These are phyloP conservation scores for Xerocomus nothofagi DNA, from an alignment of 1,284 basidiomycete genomes.

Conservation along the genomic window DNA sequence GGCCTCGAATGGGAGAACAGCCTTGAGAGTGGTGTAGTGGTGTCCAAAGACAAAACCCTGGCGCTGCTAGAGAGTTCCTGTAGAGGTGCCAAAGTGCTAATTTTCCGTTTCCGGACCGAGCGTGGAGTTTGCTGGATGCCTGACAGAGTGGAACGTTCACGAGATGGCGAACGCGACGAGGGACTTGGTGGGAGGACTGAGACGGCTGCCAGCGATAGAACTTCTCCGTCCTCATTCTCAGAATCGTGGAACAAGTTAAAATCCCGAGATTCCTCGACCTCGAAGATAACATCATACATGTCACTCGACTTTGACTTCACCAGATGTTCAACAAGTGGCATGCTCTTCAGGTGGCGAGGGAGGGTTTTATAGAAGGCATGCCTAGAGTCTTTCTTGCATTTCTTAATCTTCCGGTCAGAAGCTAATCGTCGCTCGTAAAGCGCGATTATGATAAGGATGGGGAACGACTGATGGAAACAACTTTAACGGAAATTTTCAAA, in stretches of 20 bases:
- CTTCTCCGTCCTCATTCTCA: constrained; percentile 36
- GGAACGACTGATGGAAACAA: constrained; percentile 56
- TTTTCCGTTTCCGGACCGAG: constrained; percentile 28
- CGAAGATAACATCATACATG: constrained; percentile 75
- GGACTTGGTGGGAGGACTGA: constrained; percentile 17
- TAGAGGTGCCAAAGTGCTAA: constrained; percentile 28
- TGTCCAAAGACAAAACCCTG: constrained; percentile 32
- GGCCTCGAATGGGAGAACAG: constrained; percentile 27
- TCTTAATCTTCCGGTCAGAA: constrained; percentile 47
- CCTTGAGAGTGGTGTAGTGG: constrained; percentile 29
- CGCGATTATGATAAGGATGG: constrained; percentile 75
- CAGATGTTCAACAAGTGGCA: constrained; percentile 71
- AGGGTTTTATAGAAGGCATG: constrained; percentile 61
- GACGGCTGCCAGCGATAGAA: constrained; percentile 9
- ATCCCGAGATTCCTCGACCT: constrained; percentile 57
- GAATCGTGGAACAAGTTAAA: constrained; percentile 51
- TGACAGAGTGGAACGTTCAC: not conserved
- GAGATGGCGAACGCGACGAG: constrained; percentile 9
- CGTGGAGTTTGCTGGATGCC: constrained; percentile 14
- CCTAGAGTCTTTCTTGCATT: constrained; percentile 50
- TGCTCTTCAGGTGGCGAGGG: constrained; percentile 66
- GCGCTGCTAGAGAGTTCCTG: constrained; percentile 33
- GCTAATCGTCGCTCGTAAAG: constrained; percentile 77
- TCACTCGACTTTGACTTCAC: constrained; percentile 64
- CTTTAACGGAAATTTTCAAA: constrained; percentile 5